Percentiles rank a stretch among this genome's conserved stretches.
These are phyloP conservation scores for Hemisphaericaspora nanyangensis DNA, from an alignment of 805 yeast species.

Conservation along the genomic window DNA sequence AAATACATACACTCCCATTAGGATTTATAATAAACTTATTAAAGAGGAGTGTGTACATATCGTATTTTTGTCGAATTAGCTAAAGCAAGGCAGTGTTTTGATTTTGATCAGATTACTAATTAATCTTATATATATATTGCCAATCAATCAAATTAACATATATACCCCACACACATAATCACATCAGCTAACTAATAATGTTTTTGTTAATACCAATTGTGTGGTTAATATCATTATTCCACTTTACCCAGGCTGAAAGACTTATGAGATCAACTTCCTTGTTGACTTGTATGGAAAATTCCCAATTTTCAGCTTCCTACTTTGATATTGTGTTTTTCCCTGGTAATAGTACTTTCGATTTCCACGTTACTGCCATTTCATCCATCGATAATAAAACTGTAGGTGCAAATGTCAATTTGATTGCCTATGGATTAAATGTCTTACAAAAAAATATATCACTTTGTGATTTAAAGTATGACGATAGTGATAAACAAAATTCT, in stretches of 20 bases:
- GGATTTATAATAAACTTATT: too few species aligned
- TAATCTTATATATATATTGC: too few species aligned
- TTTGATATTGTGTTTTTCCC: constrained; percentile 78
- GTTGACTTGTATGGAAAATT: constrained; percentile 87
- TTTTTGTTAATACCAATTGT: background rate
- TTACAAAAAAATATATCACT: constrained; percentile 53
- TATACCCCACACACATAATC: too few species aligned
- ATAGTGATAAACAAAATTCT: background rate
- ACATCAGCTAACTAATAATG: too few species aligned
- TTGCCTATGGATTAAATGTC: constrained; percentile 77
- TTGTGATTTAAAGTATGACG: constrained; percentile 51
- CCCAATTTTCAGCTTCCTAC: constrained; percentile 78
- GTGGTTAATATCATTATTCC: background rate
- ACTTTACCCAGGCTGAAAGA: constrained; percentile 15
- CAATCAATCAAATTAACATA: too few species aligned
- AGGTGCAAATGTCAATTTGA: constrained; percentile 58
- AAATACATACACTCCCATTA: too few species aligned
- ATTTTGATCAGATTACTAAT: too few species aligned
- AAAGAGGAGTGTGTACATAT: too few species aligned
- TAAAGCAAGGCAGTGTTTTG: too few species aligned
- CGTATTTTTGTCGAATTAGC: too few species aligned
- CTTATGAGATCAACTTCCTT: constrained; percentile 59
- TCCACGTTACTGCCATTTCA: constrained; percentile 74
- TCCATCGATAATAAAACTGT: constrained; percentile 59
- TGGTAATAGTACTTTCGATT: constrained; percentile 53